Evolutionary conservation across 176 grass and related monocot species (phyloP), one percentile per base, ranked within the genome.

Genomic region (Urochloa ruziziensis): DNA sequence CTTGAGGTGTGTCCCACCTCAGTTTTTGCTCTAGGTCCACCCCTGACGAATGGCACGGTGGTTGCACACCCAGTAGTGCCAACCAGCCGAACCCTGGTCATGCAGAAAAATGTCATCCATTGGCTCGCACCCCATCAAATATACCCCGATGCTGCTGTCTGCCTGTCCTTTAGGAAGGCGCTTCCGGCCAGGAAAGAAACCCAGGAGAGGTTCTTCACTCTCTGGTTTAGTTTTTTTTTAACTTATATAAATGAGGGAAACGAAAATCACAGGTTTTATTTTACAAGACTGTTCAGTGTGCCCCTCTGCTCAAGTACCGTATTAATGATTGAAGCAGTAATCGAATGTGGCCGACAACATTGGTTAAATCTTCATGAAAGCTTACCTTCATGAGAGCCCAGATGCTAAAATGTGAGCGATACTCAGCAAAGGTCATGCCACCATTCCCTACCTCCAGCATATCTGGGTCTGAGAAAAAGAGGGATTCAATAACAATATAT

Each of bases 371-470:
- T 4, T 46, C 73, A 2, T 57, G 7, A 86, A 66, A 49, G 49
- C 21, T 61, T 73, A 91, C 96, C 89, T 98, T 98, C 96, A 95
- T 98, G 34, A 98, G 84, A 72, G 96, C 89, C 96, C 96, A 98
- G 28, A 98, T 98, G 79, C 91, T 98, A 88, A 98, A 98, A 93
- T 98, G 96, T 21, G 89, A 87, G 74, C 87, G 88, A 67, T 98
- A 98, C 88, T 98, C 93, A 62, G 88, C 74, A 83, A 82, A 82
- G 74, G 70, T 93, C 96, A 98, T 98, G 18, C 93, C 96, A 70
- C 91, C 85, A 79, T 95, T 98, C 37, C 96, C 93, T 63, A 98
- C 92, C 74, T 98, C 96, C 75, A 98, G 64, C 96, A 95, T 98
- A 83, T 98, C 95, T 14, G 96, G 95, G 62, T 98, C 96, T 98